Evolutionary conservation across 2,329 filamentous ascomycete species (phyloP).

Genomic region (Claviceps paspali): DNA sequence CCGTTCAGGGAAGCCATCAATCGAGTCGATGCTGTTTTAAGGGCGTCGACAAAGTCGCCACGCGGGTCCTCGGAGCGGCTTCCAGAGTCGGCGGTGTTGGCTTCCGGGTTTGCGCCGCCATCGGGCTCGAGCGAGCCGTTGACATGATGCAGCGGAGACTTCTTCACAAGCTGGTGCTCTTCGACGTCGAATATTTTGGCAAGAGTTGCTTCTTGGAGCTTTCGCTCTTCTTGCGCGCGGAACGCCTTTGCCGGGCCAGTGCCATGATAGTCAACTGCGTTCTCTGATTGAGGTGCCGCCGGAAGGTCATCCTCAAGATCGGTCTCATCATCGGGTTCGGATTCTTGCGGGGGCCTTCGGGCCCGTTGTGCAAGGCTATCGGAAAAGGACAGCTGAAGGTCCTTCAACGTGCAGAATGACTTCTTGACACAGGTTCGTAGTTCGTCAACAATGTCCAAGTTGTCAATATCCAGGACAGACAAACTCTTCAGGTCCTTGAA

Average conservation of each 20-base stretch:
- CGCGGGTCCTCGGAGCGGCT: conserved; percentile 12
- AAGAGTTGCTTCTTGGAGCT: conserved; percentile 37
- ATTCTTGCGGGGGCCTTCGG: conserved; percentile 20
- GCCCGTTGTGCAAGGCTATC: conserved; percentile 29
- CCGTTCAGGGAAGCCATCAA: conserved; percentile 27
- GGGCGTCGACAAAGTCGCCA: conserved; percentile 15
- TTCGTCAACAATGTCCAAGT: conserved; percentile 38
- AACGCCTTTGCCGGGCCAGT: conserved; percentile 29
- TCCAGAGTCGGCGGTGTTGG: conserved; percentile 2
- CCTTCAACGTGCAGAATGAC: conserved; percentile 37
- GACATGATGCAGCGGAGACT: conserved; percentile 13
- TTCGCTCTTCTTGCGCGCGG: conserved; percentile 36
- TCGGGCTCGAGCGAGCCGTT: conserved; percentile 9
- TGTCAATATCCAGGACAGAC: conserved; percentile 44
- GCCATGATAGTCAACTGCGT: conserved; percentile 18
- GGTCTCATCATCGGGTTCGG: conserved; percentile 32
- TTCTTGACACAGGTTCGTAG: conserved; percentile 39
- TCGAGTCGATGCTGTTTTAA: conserved; percentile 26
- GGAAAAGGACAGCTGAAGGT: conserved; percentile 44
- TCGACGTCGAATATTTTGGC: conserved; percentile 38
- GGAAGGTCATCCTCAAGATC: conserved; percentile 42
- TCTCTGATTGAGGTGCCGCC: conserved; percentile 21
- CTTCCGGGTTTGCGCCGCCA: conserved; percentile 6
- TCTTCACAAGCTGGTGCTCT: conserved; percentile 20
- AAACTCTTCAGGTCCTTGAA: conserved; percentile 40